Evolutionary conservation across 2,329 filamentous ascomycete species (phyloP).

Genomic region (Pseudophaeomoniella oleicola): DNA sequence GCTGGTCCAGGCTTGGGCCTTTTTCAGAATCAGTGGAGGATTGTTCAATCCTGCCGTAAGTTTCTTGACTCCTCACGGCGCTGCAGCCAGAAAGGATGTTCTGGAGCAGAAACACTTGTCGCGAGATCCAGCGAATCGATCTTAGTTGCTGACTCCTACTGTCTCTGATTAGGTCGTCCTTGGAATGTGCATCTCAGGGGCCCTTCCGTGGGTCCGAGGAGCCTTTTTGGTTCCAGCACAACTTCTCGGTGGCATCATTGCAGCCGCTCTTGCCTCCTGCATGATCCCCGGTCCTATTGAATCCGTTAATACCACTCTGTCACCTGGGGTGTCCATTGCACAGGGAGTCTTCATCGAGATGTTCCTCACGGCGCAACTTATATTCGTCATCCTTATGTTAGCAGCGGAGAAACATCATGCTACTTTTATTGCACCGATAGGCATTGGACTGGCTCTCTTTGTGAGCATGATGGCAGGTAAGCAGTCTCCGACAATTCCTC

Average conservation of each 20-base stretch:
- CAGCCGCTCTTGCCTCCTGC: slow-evolving; percentile 41
- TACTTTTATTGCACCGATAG: slow-evolving; percentile 56
- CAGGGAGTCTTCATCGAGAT: slow-evolving; percentile 54
- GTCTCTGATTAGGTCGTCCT: slow-evolving; percentile 32
- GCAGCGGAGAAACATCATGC: slow-evolving; percentile 59
- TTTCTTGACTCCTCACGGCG: not conserved
- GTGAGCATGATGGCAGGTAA: slow-evolving; percentile 37
- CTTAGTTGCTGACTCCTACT: not conserved
- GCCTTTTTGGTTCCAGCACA: slow-evolving; percentile 40
- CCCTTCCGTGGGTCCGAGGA: slow-evolving; percentile 36
- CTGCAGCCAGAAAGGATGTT: no score
- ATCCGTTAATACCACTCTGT: slow-evolving; percentile 40
- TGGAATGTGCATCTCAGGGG: slow-evolving; percentile 41
- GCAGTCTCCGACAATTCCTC: no score
- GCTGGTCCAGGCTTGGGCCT: slow-evolving; percentile 38
- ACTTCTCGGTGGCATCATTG: slow-evolving; percentile 42
- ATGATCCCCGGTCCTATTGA: slow-evolving; percentile 42
- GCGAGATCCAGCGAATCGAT: no score
- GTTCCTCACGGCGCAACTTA: slow-evolving; percentile 48
- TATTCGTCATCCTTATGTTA: slow-evolving; percentile 53
- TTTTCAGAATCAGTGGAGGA: slow-evolving; percentile 36
- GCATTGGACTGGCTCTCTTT: slow-evolving; percentile 58
- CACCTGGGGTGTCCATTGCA: slow-evolving; percentile 32
- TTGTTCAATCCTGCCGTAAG: slow-evolving; percentile 36
- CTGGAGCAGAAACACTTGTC: no score